Evolutionary conservation across 768 basidiomycete species (phyloP).

Genomic region (Suillus paluster): DNA sequence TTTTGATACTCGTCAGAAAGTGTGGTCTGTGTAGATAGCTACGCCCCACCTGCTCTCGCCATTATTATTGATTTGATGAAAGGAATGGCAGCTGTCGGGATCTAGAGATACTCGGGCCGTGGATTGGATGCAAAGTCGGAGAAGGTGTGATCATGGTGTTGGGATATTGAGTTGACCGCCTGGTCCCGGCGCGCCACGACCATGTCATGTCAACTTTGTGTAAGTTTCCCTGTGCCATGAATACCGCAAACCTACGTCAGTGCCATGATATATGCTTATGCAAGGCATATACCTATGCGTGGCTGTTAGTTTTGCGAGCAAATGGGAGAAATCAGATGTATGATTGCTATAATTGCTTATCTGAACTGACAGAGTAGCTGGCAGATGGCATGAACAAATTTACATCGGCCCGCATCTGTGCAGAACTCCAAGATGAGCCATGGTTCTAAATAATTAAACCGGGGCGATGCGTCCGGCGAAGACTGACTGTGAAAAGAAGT

Average conservation of each 20-base stretch:
- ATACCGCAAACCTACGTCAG: background rate
- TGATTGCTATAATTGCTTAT: background rate
- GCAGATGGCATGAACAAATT: too few relatives aligned
- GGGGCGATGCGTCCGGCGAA: background rate
- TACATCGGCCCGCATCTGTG: background rate
- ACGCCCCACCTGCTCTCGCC: background rate
- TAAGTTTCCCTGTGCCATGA: background rate
- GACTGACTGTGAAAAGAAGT: background rate
- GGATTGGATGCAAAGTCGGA: background rate
- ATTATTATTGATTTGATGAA: background rate
- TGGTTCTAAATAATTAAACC: background rate
- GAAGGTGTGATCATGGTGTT: background rate
- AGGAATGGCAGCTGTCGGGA: too few relatives aligned
- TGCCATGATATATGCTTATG: background rate
- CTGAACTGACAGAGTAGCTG: too few relatives aligned
- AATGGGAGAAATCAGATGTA: background rate
- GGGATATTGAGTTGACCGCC: background rate
- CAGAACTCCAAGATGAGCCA: background rate
- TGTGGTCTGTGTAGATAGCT: background rate
- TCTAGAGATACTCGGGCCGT: too few relatives aligned
- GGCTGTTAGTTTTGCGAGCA: background rate
- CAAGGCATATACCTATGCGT: background rate
- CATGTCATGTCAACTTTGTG: background rate
- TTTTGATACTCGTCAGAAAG: background rate
- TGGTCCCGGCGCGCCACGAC: background rate